A percentile compares a stretch with the other conserved stretches of the same genome.
phyloP scores from a whole-genome alignment of 2,329 filamentous ascomycete genomes.

The Ceratocystis huliohia region DNA sequence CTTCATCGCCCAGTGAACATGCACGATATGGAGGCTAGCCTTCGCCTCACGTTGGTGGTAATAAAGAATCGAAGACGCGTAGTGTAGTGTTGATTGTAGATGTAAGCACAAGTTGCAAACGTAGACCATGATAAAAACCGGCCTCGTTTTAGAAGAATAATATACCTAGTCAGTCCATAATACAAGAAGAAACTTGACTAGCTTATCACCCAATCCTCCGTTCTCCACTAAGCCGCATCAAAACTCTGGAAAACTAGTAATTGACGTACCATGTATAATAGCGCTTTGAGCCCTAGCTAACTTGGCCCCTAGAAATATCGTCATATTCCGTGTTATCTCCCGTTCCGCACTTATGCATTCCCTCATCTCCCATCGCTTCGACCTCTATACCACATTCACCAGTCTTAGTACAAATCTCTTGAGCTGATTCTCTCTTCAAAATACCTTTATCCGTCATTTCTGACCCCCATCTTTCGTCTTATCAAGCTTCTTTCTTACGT shows the following conservation, averaged over 20 bases:
- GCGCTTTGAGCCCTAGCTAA: neutral
- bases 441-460: neutral
- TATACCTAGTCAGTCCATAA: too few relatives aligned
- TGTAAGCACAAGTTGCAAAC: too few relatives aligned
- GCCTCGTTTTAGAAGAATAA: too few relatives aligned
- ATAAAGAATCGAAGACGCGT: too few relatives aligned
- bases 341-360: neutral
- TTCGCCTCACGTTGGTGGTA: too few relatives aligned
- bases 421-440: neutral
- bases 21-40: too few relatives aligned
- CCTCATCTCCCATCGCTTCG: neutral
- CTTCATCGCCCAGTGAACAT: too few relatives aligned
- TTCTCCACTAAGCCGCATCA: slow-evolving; percentile 6
- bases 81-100: too few relatives aligned
- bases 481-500: slow-evolving; percentile 4
- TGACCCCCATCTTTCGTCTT: neutral
- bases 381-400: neutral
- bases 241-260: neutral
- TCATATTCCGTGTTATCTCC: neutral
- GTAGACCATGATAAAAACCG: too few relatives aligned
- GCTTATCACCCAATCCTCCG: neutral
- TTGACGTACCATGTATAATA: neutral
- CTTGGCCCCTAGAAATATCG: neutral
- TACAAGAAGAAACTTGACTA: neutral
- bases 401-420: neutral